phyloP scores from a whole-genome alignment of 305 asterid species.

The Solanum hybrid region DNA sequence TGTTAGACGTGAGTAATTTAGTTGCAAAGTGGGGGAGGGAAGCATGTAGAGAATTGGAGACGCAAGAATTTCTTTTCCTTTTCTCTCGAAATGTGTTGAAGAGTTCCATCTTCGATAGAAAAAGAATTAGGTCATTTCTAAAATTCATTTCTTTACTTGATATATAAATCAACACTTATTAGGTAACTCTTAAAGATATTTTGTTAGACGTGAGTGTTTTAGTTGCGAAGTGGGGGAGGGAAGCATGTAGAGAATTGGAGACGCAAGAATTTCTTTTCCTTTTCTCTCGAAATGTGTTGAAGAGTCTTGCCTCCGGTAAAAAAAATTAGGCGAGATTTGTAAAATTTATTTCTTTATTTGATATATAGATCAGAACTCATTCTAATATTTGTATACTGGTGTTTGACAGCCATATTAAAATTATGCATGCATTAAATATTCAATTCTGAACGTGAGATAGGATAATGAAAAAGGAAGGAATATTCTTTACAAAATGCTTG shows the following conservation, averaged over 20 bases:
- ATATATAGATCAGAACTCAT: background rate
- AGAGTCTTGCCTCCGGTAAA: background rate
- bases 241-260: background rate
- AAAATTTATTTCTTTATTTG: background rate
- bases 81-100: background rate
- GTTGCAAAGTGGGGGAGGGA: background rate
- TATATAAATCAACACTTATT: background rate
- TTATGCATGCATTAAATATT: background rate
- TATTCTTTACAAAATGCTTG: background rate
- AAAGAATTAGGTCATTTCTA: background rate
- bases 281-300: background rate
- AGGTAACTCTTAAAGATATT: background rate
- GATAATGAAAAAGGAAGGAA: background rate
- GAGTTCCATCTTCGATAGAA: background rate
- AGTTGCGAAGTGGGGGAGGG: background rate
- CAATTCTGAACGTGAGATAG: background rate
- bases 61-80: background rate
- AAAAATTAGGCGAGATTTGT: background rate
- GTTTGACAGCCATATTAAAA: background rate
- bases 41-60: background rate
- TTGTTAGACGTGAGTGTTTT: background rate
- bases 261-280: background rate
- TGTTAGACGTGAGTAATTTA: background rate
- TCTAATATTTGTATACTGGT: background rate
- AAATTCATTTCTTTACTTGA: background rate